phyloP scores from a whole-genome alignment of 306 rosid genomes.

The Alnus rubra region DNA sequence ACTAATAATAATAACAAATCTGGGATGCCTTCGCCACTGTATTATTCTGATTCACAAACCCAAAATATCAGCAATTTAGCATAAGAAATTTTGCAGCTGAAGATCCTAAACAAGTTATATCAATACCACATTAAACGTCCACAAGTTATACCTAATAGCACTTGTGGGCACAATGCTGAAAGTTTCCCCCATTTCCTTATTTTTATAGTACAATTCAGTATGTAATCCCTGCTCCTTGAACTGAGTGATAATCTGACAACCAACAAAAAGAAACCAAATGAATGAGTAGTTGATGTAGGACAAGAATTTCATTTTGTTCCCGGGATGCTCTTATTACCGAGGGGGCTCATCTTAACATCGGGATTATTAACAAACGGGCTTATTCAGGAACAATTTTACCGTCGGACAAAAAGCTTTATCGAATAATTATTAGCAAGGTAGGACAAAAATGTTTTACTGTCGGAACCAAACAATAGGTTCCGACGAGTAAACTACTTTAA shows the following conservation, averaged over 20 bases:
- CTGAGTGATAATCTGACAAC: constrained; percentile 65
- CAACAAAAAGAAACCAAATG: constrained; percentile 27
- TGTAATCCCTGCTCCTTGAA: constrained; percentile 90
- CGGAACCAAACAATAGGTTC: no score
- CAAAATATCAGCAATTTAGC: constrained; percentile 32
- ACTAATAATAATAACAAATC: constrained; percentile 78
- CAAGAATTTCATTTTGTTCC: no score
- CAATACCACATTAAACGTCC: background rate
- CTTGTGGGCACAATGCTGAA: constrained; percentile 94
- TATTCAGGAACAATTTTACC: no score
- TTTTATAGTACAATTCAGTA: constrained; percentile 78
- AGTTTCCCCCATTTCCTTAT: constrained; percentile 92
- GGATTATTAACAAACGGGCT: no score
- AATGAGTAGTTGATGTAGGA: background rate
- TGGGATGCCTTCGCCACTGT: constrained; percentile 94
- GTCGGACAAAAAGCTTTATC: no score
- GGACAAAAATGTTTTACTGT: no score
- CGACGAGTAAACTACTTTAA: no score
- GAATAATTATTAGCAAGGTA: no score
- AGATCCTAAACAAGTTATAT: background rate
- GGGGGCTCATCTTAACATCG: no score
- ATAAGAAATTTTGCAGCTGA: background rate
- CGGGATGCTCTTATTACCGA: no score
- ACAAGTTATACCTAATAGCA: constrained; percentile 74
- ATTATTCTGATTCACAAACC: constrained; percentile 30